Percentiles rank a stretch among this genome's conserved stretches.
These are phyloP conservation scores for Pisolithus albus DNA, from an alignment of 768 basidiomycete genomes.

Conservation along the genomic window DNA sequence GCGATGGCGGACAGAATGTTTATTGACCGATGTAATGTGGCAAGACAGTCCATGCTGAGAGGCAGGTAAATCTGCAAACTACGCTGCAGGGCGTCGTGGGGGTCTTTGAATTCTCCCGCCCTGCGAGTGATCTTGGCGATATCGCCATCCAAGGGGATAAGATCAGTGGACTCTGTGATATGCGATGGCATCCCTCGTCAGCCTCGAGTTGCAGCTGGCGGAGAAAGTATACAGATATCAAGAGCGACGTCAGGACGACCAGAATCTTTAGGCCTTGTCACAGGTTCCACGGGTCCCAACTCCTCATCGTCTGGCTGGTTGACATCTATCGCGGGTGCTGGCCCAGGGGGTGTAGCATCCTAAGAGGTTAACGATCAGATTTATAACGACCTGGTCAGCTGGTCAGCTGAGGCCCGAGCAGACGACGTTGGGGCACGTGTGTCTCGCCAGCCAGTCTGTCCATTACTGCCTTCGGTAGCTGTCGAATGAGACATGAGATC, in stretches of 20 bases:
- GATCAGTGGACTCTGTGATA: constrained; percentile 81
- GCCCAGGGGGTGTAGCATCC: too few relatives aligned
- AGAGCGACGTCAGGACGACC: constrained; percentile 72
- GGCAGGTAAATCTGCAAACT: constrained; percentile 86
- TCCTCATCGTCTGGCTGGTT: too few relatives aligned
- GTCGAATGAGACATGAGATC: too few relatives aligned
- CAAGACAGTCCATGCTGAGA: constrained; percentile 88
- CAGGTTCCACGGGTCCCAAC: too few relatives aligned
- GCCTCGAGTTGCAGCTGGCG: neutral
- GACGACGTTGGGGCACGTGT: too few relatives aligned
- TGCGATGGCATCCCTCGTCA: constrained; percentile 21
- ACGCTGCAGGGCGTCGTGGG: constrained; percentile 80
- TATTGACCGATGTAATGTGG: constrained; percentile 68
- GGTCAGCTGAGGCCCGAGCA: too few relatives aligned
- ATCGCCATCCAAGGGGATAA: constrained; percentile 84
- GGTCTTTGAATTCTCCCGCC: constrained; percentile 83
- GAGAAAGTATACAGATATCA: constrained; percentile 47
- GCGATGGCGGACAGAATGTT: constrained; percentile 59
- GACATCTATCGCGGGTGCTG: too few relatives aligned
- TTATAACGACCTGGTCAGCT: too few relatives aligned
- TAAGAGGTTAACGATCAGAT: too few relatives aligned
- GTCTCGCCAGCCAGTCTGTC: too few relatives aligned
- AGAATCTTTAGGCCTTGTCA: constrained; percentile 43
- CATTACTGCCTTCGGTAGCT: too few relatives aligned
- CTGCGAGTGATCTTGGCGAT: constrained; percentile 76